Conservation (phyloP, 2,329 filamentous ascomycete genomes). For the Venturiaceae sp. region DNA sequence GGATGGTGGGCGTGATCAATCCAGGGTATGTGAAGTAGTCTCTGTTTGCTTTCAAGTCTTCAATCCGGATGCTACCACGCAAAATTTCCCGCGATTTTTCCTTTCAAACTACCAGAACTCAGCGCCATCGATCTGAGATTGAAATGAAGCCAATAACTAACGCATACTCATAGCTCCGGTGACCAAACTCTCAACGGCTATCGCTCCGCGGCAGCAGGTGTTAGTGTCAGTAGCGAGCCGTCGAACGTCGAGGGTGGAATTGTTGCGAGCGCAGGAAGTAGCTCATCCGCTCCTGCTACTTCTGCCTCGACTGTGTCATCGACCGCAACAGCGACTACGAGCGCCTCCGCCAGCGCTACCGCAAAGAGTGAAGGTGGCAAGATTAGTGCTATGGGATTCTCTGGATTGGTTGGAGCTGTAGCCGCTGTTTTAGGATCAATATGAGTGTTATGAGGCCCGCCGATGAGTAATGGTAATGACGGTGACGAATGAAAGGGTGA, state of each 20-base stretch:
- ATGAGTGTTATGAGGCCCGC: background rate
- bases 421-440: background rate
- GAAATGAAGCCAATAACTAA: background rate
- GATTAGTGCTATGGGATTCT: background rate
- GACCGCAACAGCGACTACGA: background rate
- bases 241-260: background rate
- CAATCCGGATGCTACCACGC: background rate
- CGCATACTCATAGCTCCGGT: background rate
- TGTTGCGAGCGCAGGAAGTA: background rate
- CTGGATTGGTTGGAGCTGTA: background rate
- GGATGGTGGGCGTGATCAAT: constrained; percentile 32
- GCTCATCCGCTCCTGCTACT: background rate
- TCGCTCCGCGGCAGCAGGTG: background rate
- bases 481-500: background rate
- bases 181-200: background rate
- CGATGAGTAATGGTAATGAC: background rate
- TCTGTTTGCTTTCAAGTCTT: background rate
- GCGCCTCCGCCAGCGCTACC: background rate
- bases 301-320: background rate
- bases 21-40: constrained; percentile 10
- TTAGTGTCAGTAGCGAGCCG: background rate
- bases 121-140: background rate
- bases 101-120: background rate
- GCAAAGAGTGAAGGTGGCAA: background rate
- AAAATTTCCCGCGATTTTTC: background rate